These are phyloP conservation scores for Gaeumannomyces sp. DNA, from an alignment of 2,329 filamentous ascomycete species.

Conservation along the genomic window DNA sequence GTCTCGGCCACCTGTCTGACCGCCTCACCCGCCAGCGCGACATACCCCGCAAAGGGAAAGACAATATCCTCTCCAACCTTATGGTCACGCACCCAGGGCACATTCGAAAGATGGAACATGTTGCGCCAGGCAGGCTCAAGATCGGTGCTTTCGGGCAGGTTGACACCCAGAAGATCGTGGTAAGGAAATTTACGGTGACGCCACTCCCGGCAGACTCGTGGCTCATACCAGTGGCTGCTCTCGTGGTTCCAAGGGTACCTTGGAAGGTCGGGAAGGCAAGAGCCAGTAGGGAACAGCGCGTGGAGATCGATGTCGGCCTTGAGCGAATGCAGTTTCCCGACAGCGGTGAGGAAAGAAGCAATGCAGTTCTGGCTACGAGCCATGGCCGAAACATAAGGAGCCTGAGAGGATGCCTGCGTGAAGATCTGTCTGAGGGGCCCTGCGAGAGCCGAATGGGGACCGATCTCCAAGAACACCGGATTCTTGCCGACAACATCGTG, in stretches of 20 bases:
- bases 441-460: conserved; percentile 20
- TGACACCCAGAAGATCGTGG: conserved; percentile 15
- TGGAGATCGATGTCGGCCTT: conserved; percentile 6
- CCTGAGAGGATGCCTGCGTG: conserved; percentile 9
- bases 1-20: conserved; percentile 19
- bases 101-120: conserved; percentile 12
- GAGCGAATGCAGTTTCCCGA: not conserved
- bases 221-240: conserved; percentile 13
- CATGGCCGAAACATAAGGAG: conserved; percentile 33
- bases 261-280: conserved; percentile 8
- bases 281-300: not conserved
- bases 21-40: conserved; percentile 14
- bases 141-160: conserved; percentile 10
- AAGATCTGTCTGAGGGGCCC: conserved; percentile 18
- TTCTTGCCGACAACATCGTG: no score
- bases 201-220: conserved; percentile 10
- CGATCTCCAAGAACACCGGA: conserved; percentile 18
- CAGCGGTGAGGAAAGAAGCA: conserved; percentile 3
- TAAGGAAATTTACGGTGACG: conserved; percentile 8
- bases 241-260: conserved; percentile 15
- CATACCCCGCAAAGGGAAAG: conserved; percentile 21
- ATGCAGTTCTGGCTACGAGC: conserved; percentile 15
- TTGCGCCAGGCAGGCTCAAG: conserved; percentile 14
- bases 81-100: conserved; percentile 35
- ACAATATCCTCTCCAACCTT: conserved; percentile 34